phyloP scores from a whole-genome alignment of 2,329 filamentous ascomycete genomes.

The Aspergillus brunneoviolaceus region DNA sequence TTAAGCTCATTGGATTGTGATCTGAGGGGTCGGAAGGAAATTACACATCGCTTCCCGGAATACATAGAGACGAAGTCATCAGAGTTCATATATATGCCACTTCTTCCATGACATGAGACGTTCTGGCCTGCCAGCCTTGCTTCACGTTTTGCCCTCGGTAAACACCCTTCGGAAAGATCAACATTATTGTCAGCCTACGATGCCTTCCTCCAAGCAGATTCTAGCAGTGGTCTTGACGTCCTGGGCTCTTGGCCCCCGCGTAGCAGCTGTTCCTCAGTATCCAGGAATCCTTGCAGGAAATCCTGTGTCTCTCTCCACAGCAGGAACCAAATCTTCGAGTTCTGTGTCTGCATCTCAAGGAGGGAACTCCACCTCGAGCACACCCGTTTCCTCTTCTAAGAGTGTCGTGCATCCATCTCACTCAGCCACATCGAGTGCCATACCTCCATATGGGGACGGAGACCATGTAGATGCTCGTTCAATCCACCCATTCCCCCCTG shows the following conservation, averaged over 20 bases:
- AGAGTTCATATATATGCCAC: not conserved
- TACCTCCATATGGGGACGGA: no score
- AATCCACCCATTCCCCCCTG: not conserved
- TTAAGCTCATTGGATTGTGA: not conserved
- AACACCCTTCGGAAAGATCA: not conserved
- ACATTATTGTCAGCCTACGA: not conserved
- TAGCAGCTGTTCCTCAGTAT: slow-evolving; percentile 4
- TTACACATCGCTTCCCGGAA: not conserved
- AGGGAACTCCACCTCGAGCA: not conserved
- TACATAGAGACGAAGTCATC: not conserved
- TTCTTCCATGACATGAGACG: not conserved
- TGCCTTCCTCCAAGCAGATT: slow-evolving; percentile 4
- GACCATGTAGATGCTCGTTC: no score
- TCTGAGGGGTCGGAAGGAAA: not conserved
- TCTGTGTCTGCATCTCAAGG: not conserved
- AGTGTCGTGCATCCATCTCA: not conserved
- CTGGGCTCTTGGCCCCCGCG: slow-evolving; percentile 2
- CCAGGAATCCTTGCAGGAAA: not conserved
- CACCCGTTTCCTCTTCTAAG: not conserved
- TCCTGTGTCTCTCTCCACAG: not conserved
- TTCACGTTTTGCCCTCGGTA: not conserved
- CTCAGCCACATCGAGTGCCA: no score
- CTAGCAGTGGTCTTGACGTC: slow-evolving; percentile 5
- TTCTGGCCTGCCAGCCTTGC: not conserved
- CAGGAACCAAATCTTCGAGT: not conserved